Percentiles rank a stretch among this genome's conserved stretches.
These are phyloP conservation scores for Geotrichum candidum DNA, from an alignment of 1,139 yeast genomes.

Conservation along the genomic window DNA sequence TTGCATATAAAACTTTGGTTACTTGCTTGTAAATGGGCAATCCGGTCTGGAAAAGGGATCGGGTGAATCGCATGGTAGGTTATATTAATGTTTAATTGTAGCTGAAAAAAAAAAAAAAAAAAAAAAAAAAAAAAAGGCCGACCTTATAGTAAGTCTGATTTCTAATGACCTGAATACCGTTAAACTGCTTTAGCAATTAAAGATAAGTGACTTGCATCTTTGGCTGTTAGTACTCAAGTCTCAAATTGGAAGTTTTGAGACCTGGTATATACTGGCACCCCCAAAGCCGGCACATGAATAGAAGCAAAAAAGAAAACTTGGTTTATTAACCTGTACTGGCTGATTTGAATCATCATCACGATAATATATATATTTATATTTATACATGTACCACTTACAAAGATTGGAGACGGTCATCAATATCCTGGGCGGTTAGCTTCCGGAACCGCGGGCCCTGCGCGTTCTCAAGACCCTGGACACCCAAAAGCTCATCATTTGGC, in stretches of 20 bases:
- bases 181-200: too few relatives aligned
- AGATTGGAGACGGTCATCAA: slow-evolving; percentile 90
- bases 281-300: not conserved
- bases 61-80: not conserved
- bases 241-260: not conserved
- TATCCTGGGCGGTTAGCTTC: slow-evolving; percentile 80
- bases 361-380: not conserved
- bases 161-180: too few relatives aligned
- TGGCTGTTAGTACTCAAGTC: not conserved
- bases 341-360: not conserved
- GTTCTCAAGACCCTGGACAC: slow-evolving; percentile 74
- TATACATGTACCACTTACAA: slow-evolving; percentile 43
- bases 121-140: too few relatives aligned
- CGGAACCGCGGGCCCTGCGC: slow-evolving; percentile 83
- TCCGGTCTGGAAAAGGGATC: not conserved
- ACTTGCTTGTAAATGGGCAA: slow-evolving; percentile 43
- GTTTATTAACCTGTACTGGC: not conserved
- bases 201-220: too few relatives aligned
- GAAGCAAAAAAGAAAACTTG: not conserved
- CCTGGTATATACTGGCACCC: not conserved
- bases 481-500: slow-evolving; percentile 74
- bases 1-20: slow-evolving; percentile 51
- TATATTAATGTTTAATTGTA: not conserved
- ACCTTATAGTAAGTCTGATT: too few relatives aligned
- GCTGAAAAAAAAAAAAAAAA: not conserved